Base-by-base conservation (phyloP, 306 rosid species). In the Lathyrus aphaca region DNA sequence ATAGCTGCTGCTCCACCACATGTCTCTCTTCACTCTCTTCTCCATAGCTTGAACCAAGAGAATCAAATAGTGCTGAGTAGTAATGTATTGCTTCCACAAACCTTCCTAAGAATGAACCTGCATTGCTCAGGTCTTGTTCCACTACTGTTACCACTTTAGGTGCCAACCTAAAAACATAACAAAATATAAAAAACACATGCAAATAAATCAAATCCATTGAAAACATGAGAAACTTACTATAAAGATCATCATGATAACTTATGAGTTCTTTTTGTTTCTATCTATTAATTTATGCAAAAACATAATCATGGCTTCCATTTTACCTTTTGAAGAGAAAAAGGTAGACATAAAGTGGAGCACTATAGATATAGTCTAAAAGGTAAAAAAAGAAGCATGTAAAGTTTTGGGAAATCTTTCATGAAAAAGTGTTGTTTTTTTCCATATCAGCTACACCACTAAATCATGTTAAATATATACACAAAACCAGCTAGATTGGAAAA, bases 101-200 rank as follows among this genome's bases (percentile, higher is more conserved):
- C 85, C 98, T 87, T 68, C 98, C 97, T 54, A 94, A 70, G 81
- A 94, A 91, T 0, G 98, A 90, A 15, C 97, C 97, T 14, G 92
- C 92, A 50, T 88, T 96, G 83, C 97, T 87, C 49, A 91, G 77
- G 71, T 94, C 98, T 54, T 94, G 98, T 75, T 94, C 98, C 25
- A 94, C 98, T 68, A 94, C 98, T 6, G 98, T 94, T 83, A 94
- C 97, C 64, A 91, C 98, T 80, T 94, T 94, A 17, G 98, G 98
- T 17, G 94, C 88, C 84, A 94, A 67, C 79, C 98, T 94, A 85
- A 71, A 85, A 73, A 71, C 53, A 71, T 0, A 14, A 13, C 10
- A 11, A 8, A 53, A 10, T 14, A 43, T 2, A 43, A 15, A 25
- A 23, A 6, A 4, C 8, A 3, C 72, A 68, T 60, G 68, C 74